Evolutionary conservation across 2,329 filamentous ascomycete genomes (phyloP).

Genomic region (Setomelanomma holmii): DNA sequence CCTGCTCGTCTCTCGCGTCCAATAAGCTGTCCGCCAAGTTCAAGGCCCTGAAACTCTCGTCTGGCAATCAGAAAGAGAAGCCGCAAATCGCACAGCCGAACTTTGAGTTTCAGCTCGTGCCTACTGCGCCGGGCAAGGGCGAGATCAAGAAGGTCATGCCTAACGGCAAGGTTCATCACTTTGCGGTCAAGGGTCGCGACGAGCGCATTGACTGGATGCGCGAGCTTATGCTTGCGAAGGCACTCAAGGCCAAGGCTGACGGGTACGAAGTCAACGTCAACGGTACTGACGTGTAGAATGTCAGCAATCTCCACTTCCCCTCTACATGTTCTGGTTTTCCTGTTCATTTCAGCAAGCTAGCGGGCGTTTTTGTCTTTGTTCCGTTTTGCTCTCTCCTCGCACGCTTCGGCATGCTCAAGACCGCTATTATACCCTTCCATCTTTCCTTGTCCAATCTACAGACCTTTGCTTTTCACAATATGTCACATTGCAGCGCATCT

Average conservation of each 20-base stretch:
- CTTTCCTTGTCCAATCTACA: constrained; percentile 17
- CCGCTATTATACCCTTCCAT: constrained; percentile 38
- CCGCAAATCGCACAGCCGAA: constrained; percentile 65
- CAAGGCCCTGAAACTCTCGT: constrained; percentile 72
- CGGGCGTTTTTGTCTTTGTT: constrained; percentile 15
- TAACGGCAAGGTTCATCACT: constrained; percentile 84
- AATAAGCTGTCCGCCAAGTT: constrained; percentile 88
- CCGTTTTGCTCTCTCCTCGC: constrained; percentile 12
- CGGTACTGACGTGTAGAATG: constrained; percentile 54
- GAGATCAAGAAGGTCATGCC: constrained; percentile 46
- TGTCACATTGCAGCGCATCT: no score
- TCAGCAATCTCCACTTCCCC: constrained; percentile 4
- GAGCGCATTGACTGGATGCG: constrained; percentile 98
- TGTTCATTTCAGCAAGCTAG: constrained; percentile 24
- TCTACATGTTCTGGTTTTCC: not conserved
- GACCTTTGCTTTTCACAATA: constrained; percentile 4
- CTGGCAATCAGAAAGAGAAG: constrained; percentile 60
- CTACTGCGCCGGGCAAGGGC: constrained; percentile 62
- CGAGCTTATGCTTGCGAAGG: constrained; percentile 90
- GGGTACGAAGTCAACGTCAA: constrained; percentile 85
- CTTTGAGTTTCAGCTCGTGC: constrained; percentile 86
- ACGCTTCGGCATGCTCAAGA: constrained; percentile 21
- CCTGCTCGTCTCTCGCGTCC: constrained; percentile 78
- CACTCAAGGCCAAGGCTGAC: constrained; percentile 81
- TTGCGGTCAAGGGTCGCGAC: constrained; percentile 85